Percentiles rank a stretch among this genome's conserved stretches.
phyloP scores from a whole-genome alignment of 306 rosid species.

The Boehmeria nivea region DNA sequence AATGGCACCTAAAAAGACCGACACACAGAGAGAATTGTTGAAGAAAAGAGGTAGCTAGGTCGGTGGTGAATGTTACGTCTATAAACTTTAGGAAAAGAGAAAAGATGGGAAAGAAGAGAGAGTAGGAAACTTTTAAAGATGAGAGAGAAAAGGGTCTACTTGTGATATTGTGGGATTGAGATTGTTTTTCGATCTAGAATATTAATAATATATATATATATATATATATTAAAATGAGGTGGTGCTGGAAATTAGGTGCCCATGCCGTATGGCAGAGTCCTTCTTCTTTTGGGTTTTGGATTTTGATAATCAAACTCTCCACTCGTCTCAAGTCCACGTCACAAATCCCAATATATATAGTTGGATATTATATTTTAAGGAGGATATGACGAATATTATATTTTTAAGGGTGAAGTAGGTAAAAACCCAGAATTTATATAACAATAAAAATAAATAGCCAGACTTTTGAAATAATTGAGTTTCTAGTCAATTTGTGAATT shows the following conservation, averaged over 20 bases:
- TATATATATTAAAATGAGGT: no score
- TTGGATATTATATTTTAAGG: no score
- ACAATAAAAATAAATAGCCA: no score
- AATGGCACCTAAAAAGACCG: no score
- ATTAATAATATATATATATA: neutral
- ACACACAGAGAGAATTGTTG: no score
- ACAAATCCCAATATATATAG: neutral
- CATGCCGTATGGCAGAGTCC: neutral
- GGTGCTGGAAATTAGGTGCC: constrained; percentile 1
- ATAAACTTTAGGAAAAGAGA: neutral
- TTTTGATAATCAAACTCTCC: neutral
- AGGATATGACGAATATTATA: no score
- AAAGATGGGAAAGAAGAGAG: neutral
- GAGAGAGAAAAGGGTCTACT: neutral
- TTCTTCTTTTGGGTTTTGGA: neutral
- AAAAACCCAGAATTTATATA: no score
- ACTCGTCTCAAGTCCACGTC: neutral
- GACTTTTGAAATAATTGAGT: no score
- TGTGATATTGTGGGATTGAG: neutral
- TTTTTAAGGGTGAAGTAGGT: no score
- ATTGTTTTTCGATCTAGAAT: neutral
- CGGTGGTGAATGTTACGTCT: neutral
- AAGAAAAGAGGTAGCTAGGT: neutral
- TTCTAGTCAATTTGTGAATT: no score
- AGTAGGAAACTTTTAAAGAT: neutral